phyloP scores from a whole-genome alignment of 805 yeast genomes.

The Lipomyces yamanashiensis region DNA sequence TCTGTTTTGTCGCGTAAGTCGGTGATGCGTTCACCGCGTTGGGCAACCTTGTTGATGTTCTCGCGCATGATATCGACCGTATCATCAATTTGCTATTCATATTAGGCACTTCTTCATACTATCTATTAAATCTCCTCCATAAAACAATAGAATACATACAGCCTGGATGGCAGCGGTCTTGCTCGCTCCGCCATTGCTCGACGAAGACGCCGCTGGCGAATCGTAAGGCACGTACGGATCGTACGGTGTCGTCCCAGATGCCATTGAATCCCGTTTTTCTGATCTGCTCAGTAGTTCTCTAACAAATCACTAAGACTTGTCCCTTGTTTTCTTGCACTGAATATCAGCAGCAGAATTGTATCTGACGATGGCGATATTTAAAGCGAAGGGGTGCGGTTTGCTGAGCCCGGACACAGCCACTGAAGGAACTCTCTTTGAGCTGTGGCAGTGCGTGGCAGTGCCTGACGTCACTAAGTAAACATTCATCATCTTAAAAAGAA shows the following conservation, averaged over 20 bases:
- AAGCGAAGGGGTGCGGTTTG: background rate
- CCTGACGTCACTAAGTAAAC: too few relatives aligned
- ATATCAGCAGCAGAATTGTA: too few relatives aligned
- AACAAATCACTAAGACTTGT: too few relatives aligned
- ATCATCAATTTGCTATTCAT: slow-evolving; percentile 77
- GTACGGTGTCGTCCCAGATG: slow-evolving; percentile 56
- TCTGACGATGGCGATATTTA: too few relatives aligned
- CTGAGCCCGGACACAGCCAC: background rate
- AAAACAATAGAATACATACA: slow-evolving; percentile 57
- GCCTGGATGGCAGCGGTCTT: slow-evolving; percentile 85
- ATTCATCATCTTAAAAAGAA: too few relatives aligned
- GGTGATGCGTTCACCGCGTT: slow-evolving; percentile 89
- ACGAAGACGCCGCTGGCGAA: slow-evolving; percentile 31
- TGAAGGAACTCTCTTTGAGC: slow-evolving; percentile 8
- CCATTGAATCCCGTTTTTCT: slow-evolving; percentile 13
- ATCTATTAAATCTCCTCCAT: too few relatives aligned
- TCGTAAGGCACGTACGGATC: slow-evolving; percentile 78
- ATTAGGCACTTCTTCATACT: too few relatives aligned
- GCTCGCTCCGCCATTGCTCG: slow-evolving; percentile 50
- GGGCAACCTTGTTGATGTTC: slow-evolving; percentile 93
- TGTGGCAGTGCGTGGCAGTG: slow-evolving; percentile 12
- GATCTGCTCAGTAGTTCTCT: too few relatives aligned
- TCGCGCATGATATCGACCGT: slow-evolving; percentile 98
- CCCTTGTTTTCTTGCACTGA: too few relatives aligned
- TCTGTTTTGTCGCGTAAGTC: slow-evolving; percentile 92